Evolutionary conservation across 495 filamentous ascomycete genomes (phyloP).

Genomic region (Corynascus novoguineensis): DNA sequence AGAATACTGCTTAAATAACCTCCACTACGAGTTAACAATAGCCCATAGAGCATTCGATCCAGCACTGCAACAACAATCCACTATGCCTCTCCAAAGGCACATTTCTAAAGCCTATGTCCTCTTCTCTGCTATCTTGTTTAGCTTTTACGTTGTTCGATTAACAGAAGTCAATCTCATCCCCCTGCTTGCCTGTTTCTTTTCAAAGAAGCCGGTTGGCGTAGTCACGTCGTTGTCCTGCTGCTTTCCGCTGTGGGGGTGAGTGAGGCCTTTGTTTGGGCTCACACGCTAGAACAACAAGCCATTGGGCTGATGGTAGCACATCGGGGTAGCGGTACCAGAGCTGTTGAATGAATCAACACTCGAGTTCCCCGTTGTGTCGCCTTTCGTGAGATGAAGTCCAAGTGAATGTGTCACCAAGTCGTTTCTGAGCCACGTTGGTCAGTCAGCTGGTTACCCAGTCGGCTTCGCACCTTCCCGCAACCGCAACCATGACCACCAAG

Average conservation of each 20-base stretch:
- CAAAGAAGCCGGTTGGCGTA: too few species aligned
- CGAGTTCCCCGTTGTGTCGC: neutral
- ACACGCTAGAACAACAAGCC: neutral
- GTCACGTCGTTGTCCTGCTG: conserved; percentile 2
- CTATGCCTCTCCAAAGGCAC: too few species aligned
- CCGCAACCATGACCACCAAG: neutral
- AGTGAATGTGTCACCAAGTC: conserved; percentile 1
- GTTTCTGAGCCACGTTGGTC: conserved; percentile 1
- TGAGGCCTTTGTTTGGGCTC: neutral
- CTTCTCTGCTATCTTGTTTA: too few species aligned
- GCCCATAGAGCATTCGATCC: too few species aligned
- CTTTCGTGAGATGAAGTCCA: neutral
- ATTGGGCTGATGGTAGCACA: too few species aligned
- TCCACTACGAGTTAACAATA: too few species aligned
- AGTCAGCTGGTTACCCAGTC: conserved; percentile 3
- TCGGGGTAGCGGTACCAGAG: neutral
- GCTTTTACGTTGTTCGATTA: too few species aligned
- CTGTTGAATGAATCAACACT: neutral
- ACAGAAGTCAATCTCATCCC: too few species aligned
- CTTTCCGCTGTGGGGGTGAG: neutral
- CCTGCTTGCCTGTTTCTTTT: neutral
- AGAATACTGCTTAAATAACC: too few species aligned
- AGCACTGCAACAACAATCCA: too few species aligned
- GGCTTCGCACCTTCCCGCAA: neutral
- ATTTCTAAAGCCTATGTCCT: too few species aligned